Conservation (phyloP, 2,329 filamentous ascomycete species). For the Ophiostoma australiae region DNA sequence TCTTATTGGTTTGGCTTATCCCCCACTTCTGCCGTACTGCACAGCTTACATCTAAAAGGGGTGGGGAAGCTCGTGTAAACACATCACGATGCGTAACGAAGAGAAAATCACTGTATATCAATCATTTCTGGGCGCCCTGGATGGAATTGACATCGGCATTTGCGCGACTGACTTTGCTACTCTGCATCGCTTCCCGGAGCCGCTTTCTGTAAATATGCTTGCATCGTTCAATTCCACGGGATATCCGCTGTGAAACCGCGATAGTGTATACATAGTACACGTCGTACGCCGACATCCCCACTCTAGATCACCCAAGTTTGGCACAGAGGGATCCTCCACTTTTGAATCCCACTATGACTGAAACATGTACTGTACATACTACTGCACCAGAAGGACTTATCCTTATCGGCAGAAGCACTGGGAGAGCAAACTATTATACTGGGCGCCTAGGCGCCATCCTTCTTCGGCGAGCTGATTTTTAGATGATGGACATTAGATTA, state of each 20-base stretch:
- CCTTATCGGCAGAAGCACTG: neutral
- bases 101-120: neutral
- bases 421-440: too few species aligned
- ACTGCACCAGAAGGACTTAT: neutral
- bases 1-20: constrained; percentile 18
- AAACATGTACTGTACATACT: neutral
- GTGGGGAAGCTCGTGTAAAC: neutral
- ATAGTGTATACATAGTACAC: neutral
- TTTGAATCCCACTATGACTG: neutral
- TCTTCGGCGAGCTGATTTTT: neutral
- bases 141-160: neutral
- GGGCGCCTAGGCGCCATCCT: neutral
- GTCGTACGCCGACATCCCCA: neutral
- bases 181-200: neutral
- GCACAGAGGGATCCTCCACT: neutral
- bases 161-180: neutral
- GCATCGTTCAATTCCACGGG: neutral
- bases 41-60: neutral
- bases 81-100: neutral
- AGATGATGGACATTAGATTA: neutral
- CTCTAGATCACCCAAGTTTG: neutral
- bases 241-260: neutral
- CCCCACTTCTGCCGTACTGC: constrained; percentile 21
- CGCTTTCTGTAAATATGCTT: neutral
- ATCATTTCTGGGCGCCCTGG: neutral